Conservation (phyloP, 2,329 filamentous ascomycete genomes). For the Claviceps cyperi region DNA sequence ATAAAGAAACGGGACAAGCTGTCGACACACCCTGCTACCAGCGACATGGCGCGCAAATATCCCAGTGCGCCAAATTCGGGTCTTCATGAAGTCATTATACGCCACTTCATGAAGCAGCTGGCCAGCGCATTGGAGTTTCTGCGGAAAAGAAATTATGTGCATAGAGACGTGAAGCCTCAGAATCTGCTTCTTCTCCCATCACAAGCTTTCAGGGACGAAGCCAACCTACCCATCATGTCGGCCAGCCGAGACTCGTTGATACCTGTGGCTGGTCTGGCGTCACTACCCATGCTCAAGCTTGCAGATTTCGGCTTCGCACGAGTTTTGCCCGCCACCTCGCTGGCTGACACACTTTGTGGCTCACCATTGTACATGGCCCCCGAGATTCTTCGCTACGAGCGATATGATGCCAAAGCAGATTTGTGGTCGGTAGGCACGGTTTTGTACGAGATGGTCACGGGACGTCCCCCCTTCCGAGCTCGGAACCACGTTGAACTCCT, state of each 20-base stretch:
- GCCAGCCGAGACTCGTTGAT: constrained; percentile 69
- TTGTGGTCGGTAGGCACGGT: constrained; percentile 97
- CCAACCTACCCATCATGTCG: constrained; percentile 47
- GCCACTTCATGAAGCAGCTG: constrained; percentile 92
- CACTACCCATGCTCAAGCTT: constrained; percentile 90
- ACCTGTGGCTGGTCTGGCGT: constrained; percentile 65
- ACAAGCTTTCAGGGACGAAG: constrained; percentile 48
- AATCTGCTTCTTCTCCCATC: constrained; percentile 85
- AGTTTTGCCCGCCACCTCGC: constrained; percentile 74
- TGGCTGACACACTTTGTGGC: constrained; percentile 91
- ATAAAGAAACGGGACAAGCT: constrained; percentile 88
- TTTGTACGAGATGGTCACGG: constrained; percentile 86
- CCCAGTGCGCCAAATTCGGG: constrained; percentile 70
- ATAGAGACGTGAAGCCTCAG: constrained; percentile 95
- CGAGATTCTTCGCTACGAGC: constrained; percentile 91
- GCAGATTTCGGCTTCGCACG: constrained; percentile 98
- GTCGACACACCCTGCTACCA: constrained; percentile 62
- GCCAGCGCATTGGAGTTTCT: constrained; percentile 84
- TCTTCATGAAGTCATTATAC: constrained; percentile 90
- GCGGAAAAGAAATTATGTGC: constrained; percentile 71
- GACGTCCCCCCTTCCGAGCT: constrained; percentile 79
- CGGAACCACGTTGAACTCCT: constrained; percentile 90
- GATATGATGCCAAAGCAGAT: constrained; percentile 93
- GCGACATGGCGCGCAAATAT: constrained; percentile 87
- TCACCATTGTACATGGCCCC: constrained; percentile 98